Evolutionary conservation across 2,329 filamentous ascomycete genomes (phyloP).

Genomic region (Triangularia verruculosa): DNA sequence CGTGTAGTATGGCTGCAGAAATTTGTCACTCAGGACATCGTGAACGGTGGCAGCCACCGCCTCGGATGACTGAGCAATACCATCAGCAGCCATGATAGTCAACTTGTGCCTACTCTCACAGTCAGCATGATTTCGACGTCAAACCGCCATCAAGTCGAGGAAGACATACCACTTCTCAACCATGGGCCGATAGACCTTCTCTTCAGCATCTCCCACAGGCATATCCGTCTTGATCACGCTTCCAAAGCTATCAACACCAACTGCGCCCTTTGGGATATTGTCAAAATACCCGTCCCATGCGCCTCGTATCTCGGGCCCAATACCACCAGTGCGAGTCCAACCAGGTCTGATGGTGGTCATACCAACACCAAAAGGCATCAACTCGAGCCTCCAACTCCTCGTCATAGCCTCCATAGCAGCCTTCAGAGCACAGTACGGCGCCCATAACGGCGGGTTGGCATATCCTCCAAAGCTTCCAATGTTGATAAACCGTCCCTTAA

Average conservation of each 20-base stretch:
- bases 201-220: slow-evolving; percentile 8
- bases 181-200: slow-evolving; percentile 15
- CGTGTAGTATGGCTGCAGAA: slow-evolving; percentile 13
- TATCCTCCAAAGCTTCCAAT: slow-evolving; percentile 12
- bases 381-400: slow-evolving; percentile 9
- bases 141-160: neutral
- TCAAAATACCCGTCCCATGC: slow-evolving; percentile 13
- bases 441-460: slow-evolving; percentile 15
- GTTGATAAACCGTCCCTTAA: slow-evolving; percentile 12
- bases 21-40: slow-evolving; percentile 8
- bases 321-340: slow-evolving; percentile 5
- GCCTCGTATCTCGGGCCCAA: slow-evolving; percentile 1
- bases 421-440: slow-evolving; percentile 12
- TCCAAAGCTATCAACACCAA: slow-evolving; percentile 13
- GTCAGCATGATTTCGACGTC: neutral
- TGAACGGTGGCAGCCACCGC: slow-evolving; percentile 8
- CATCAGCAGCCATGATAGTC: neutral
- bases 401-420: slow-evolving; percentile 12
- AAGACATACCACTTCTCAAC: slow-evolving; percentile 9
- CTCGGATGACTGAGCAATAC: slow-evolving; percentile 2
- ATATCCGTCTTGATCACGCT: slow-evolving; percentile 4
- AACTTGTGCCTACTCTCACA: neutral
- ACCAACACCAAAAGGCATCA: slow-evolving; percentile 16
- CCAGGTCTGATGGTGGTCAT: slow-evolving; percentile 13
- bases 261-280: slow-evolving; percentile 6